These are phyloP conservation scores for Lotus japonicus DNA, from an alignment of 306 rosid species.

Conservation along the genomic window DNA sequence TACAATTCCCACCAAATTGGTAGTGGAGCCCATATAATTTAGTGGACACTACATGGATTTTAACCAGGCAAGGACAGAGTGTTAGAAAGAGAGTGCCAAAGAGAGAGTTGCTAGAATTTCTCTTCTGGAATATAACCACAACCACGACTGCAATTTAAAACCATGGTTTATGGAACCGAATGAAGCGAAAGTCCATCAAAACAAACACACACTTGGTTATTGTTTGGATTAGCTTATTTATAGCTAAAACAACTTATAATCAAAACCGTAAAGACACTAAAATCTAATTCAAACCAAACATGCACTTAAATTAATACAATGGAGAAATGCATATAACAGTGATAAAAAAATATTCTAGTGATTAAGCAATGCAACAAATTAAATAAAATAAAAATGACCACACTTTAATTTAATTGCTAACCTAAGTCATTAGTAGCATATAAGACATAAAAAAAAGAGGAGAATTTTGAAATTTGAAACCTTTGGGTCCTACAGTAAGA, in stretches of 20 bases:
- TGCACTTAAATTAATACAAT: neutral
- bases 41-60: too few species aligned
- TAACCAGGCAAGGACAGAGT: too few species aligned
- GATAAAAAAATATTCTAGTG: neutral
- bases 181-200: too few species aligned
- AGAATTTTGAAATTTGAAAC: constrained; percentile 22
- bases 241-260: neutral
- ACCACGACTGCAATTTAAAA: too few species aligned
- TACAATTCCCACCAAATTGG: too few species aligned
- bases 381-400: neutral
- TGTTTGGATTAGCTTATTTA: neutral
- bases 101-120: too few species aligned
- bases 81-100: too few species aligned
- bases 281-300: neutral
- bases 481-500: constrained; percentile 93
- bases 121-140: too few species aligned
- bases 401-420: neutral
- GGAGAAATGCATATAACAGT: too few species aligned
- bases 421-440: too few species aligned
- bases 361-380: neutral
- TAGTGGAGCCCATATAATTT: too few species aligned
- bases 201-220: neutral
- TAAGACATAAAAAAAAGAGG: neutral
- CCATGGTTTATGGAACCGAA: too few species aligned
- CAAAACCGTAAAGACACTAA: neutral